Evolutionary conservation across 257 asterid species (phyloP), one percentile per base, ranked within the genome.

Genomic region (Solanum chmielewskii): DNA sequence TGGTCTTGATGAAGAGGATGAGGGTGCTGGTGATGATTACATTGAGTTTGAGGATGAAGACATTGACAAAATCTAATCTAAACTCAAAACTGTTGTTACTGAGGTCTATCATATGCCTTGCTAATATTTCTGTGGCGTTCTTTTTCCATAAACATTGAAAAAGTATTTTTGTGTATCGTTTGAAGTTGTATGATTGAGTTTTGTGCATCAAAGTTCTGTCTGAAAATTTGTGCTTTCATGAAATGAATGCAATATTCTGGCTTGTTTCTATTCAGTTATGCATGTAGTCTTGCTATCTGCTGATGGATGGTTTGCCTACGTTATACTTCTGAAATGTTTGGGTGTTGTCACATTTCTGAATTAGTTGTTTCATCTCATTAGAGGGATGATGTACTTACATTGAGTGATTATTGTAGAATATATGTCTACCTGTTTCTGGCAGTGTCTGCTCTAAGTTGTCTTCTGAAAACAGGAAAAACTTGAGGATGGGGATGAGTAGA

Each of bases 31-130:
- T 4, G 98, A 93, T 16, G 96, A 92, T 75, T 94, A 93, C 92
- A 85, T 96, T 45, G 97, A 94, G 73, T 96, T 96, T 11, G 98
- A 95, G 93, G 98, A 96, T 42, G 98, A 93, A 85, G 98, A 95
- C 93, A 93, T 95, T 7, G 99, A 96, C 91, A 95, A 93, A 85
- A 97, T 96, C 89, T 96, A 89, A 87, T n/a, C 52, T 52, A 23
- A 86, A 73, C 56, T n/a, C 49, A 84, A 14, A 52, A 31, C 18
- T 47, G 44, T n/a, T 49, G 29, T 29, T 69, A 52, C 64, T 73
- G 86, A 59, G 86, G 70, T 81, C 82, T 85, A 33, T 86, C 76
- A 66, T 71, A 66, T 66, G 82, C 49, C 39, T 45, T 41, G 47
- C 70, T 20, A 83, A 82, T 81, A 62, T 71, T 88, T 60, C 68